These are phyloP conservation scores for Triglochin maritima DNA, from an alignment of 106 monocot genomes.

Conservation along the genomic window DNA sequence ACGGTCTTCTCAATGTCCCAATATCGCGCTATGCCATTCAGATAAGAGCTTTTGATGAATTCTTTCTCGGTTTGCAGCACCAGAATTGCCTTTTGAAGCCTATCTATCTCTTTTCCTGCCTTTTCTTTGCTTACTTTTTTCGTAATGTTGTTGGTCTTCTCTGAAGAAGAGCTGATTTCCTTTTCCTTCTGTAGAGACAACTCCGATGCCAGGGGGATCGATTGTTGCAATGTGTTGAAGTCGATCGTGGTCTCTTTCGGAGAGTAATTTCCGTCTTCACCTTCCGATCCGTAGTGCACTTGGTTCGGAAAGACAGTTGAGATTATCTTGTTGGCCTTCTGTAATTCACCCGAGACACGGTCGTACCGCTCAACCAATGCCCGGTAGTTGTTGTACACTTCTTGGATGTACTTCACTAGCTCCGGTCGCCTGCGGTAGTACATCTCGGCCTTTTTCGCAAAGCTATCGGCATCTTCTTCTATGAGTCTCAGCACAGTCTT, in stretches of 20 bases:
- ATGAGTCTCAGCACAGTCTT: slow-evolving; percentile 12
- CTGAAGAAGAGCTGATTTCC: neutral
- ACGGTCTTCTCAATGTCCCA: slow-evolving; percentile 22
- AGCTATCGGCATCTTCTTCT: slow-evolving; percentile 22
- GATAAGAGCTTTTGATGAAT: slow-evolving; percentile 12
- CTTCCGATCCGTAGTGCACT: slow-evolving; percentile 4
- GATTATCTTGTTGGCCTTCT: slow-evolving; percentile 23
- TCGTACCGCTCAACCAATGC: slow-evolving; percentile 23
- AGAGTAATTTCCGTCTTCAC: slow-evolving; percentile 4
- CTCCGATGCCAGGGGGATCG: neutral
- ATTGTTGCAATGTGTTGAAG: neutral
- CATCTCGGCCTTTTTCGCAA: slow-evolving; percentile 26
- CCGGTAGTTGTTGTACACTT: slow-evolving; percentile 13
- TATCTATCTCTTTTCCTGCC: slow-evolving; percentile 11
- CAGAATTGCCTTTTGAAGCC: slow-evolving; percentile 18
- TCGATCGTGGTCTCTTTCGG: neutral
- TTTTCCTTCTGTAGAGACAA: neutral
- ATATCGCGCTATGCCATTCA: slow-evolving; percentile 15
- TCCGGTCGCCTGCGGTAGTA: slow-evolving; percentile 22
- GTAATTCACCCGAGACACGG: slow-evolving; percentile 22
- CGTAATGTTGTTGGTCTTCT: neutral
- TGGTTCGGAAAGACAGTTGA: slow-evolving; percentile 24
- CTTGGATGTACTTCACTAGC: slow-evolving; percentile 18
- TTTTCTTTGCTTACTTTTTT: slow-evolving; percentile 4
- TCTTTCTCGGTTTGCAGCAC: slow-evolving; percentile 19